Conservation (phyloP, 2,329 filamentous ascomycete genomes). For the Penicillium sp. region DNA sequence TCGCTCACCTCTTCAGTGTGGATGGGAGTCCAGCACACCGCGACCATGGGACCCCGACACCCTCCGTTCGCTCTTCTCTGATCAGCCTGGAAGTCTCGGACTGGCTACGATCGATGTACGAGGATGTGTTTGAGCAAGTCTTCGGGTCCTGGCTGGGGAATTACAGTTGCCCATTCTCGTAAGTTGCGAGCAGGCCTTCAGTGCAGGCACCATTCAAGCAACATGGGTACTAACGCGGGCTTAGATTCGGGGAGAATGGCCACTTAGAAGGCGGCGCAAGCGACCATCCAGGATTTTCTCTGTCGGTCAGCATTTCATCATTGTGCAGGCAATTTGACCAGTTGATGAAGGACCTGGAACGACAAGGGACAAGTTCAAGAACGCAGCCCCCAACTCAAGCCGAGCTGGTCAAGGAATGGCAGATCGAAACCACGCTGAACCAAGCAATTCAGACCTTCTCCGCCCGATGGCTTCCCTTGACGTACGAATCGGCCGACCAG, state of each 20-base stretch:
- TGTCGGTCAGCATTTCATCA: slow-evolving; percentile 22
- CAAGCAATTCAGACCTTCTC: slow-evolving; percentile 30
- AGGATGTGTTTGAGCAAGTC: slow-evolving; percentile 41
- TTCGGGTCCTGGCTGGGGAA: slow-evolving; percentile 49
- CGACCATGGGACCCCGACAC: slow-evolving; percentile 12
- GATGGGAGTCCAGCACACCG: slow-evolving; percentile 2
- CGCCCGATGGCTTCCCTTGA: slow-evolving; percentile 31
- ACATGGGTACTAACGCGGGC: neutral
- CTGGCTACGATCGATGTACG: slow-evolving; percentile 34
- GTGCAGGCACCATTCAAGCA: neutral
- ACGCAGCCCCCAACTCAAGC: slow-evolving; percentile 2
- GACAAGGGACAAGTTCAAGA: slow-evolving; percentile 11
- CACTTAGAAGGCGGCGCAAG: slow-evolving; percentile 5
- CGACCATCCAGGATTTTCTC: slow-evolving; percentile 3
- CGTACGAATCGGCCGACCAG: slow-evolving; percentile 3
- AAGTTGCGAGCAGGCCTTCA: slow-evolving; percentile 12
- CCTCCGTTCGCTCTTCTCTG: slow-evolving; percentile 12
- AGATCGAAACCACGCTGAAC: slow-evolving; percentile 29
- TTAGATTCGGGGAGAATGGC: slow-evolving; percentile 5
- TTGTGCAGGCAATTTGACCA: slow-evolving; percentile 32
- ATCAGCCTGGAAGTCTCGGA: slow-evolving; percentile 5
- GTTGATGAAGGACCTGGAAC: slow-evolving; percentile 37
- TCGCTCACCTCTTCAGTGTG: neutral
- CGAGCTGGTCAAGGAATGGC: slow-evolving; percentile 14
- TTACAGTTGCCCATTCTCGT: slow-evolving; percentile 48